Evolutionary conservation across 331 rosid species (phyloP).

Genomic region (Rosa hybrid): DNA sequence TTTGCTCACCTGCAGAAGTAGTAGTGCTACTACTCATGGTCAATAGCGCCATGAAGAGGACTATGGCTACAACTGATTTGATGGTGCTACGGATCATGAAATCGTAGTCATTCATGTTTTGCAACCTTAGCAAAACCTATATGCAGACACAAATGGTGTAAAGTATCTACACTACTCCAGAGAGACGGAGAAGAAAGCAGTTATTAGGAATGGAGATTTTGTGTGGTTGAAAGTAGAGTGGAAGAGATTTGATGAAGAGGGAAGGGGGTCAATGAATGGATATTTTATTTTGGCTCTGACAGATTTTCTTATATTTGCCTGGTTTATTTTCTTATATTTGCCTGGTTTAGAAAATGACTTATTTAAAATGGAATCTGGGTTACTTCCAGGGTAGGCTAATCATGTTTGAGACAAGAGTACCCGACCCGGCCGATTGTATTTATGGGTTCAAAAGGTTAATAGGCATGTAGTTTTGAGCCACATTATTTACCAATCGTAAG

Average conservation of each 20-base stretch:
- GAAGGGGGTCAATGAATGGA: conserved; percentile 9
- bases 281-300: not conserved
- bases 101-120: conserved; percentile 19
- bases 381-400: conserved; percentile 5
- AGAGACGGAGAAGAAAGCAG: conserved; percentile 2
- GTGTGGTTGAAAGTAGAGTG: conserved; percentile 30
- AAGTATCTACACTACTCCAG: not conserved
- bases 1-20: conserved; percentile 21
- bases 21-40: not conserved
- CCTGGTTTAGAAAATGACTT: conserved; percentile 1
- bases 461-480: not conserved
- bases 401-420: not conserved
- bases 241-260: not conserved
- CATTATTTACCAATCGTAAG: not conserved
- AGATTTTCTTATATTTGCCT: not conserved
- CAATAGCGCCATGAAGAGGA: conserved; percentile 17
- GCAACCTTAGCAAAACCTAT: conserved; percentile 1
- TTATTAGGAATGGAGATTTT: not conserved
- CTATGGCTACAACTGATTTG: conserved; percentile 3
- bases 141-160: conserved; percentile 3
- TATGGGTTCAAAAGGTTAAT: not conserved
- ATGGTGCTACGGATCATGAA: not conserved
- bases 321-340: not conserved
- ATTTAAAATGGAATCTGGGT: conserved; percentile 5
- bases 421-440: not conserved